Percentiles rank a stretch among this genome's conserved stretches.
These are phyloP conservation scores for Arabis hirsuta DNA, from an alignment of 345 rosid species.

Conservation along the genomic window DNA sequence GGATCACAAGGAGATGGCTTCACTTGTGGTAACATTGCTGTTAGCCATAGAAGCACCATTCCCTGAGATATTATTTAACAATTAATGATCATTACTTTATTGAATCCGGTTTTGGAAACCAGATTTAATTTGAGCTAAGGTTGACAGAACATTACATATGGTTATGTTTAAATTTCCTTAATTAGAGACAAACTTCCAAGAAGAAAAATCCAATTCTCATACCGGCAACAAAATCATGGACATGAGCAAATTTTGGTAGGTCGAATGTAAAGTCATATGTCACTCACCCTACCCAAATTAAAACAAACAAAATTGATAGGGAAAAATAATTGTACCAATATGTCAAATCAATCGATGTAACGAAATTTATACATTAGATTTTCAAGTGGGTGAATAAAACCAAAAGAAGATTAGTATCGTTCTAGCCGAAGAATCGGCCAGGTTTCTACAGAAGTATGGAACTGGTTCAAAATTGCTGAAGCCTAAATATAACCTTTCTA, in stretches of 20 bases:
- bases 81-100: neutral
- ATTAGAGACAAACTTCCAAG: slow-evolving; percentile 20
- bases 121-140: slow-evolving; percentile 2
- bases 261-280: slow-evolving; percentile 34
- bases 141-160: slow-evolving; percentile 15
- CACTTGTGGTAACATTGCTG: slow-evolving; percentile 63
- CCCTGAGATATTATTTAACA: slow-evolving; percentile 52
- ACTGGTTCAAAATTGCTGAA: neutral
- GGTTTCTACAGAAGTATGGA: slow-evolving; percentile 9
- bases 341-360: slow-evolving; percentile 40
- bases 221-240: slow-evolving; percentile 22
- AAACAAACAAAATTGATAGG: neutral
- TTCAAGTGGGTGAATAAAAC: slow-evolving; percentile 17
- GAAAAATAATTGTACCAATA: slow-evolving; percentile 34
- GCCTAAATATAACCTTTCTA: neutral
- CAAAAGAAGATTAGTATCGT: neutral
- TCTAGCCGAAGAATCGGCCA: slow-evolving; percentile 10
- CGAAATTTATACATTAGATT: slow-evolving; percentile 9
- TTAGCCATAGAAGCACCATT: slow-evolving; percentile 71
- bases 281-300: slow-evolving; percentile 40
- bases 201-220: slow-evolving; percentile 39
- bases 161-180: slow-evolving; percentile 4
- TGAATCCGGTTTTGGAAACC: neutral
- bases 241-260: slow-evolving; percentile 38
- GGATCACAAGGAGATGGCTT: slow-evolving; percentile 61